Evolutionary conservation across 371 early-diverging fungal species (phyloP), one percentile per base, ranked within the genome.

Genomic region (Mucor sp.): DNA sequence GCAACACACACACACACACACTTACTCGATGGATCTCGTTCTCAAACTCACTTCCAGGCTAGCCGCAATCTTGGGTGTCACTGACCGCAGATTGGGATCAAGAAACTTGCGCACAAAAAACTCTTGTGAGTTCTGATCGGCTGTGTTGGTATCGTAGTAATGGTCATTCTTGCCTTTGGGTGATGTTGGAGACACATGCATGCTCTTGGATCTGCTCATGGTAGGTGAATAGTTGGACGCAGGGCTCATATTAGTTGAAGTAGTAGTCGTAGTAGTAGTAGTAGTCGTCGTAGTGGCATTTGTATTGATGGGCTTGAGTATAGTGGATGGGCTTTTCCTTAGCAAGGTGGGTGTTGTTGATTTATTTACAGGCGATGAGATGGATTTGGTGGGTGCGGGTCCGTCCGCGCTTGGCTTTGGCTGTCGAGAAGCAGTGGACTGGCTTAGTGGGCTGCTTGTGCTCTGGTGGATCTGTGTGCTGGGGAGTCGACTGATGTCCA

Each of bases 1-100:
- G n/a, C n/a, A n/a, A n/a, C 53, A 27, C 17, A 14, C 15, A 41
- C 41, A 57, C 21, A 23, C 21, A 33, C 12, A 58, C 30, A 67
- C 61, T 76, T 76, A 83, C 81, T 77, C 75, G 21, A 83, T 72
- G 2, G 84, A 72, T 17, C 81, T 67, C 11, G 84, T 83, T 43
- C 84, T 69, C 17, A 83, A 48, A 57, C 77, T 73, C 25, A 83
- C 81, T 74, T 83, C 84, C 21, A 83, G 71, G 57, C 75, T 78
- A 1, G 71, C 76, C 0, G 76, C 80, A 9, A 74, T 63, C 4
- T 74, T 60, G 5, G 78, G 74, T 4, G 80, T 78, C 1, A 83
- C 78, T 2, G 75, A 75, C 6, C 79, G 68, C n/a, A 79, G 25
- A 48, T 74, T 69, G 0, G 80, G 66, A 60, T 79, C 79, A 68